Conservation (phyloP, 2,329 filamentous ascomycete genomes). For the Aaosphaeria pasadenensis region DNA sequence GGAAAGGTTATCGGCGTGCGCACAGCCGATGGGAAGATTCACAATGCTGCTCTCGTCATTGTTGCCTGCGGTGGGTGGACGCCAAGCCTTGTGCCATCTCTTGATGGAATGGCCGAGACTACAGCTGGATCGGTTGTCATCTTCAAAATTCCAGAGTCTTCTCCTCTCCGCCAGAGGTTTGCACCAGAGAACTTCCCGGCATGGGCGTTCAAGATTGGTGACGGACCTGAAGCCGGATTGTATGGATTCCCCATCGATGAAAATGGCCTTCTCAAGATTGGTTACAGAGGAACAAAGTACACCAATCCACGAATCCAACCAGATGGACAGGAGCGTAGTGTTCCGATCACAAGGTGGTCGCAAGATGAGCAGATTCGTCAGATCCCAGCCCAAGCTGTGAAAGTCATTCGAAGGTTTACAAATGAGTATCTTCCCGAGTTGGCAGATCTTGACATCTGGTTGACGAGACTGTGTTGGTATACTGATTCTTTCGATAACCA, state of each 20-base stretch:
- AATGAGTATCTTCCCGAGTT: constrained; percentile 46
- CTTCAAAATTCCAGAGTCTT: constrained; percentile 42
- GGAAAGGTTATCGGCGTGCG: constrained; percentile 36
- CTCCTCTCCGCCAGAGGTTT: constrained; percentile 39
- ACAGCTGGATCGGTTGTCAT: constrained; percentile 48
- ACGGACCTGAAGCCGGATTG: constrained; percentile 34
- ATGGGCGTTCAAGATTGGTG: constrained; percentile 37
- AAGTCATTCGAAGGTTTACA: constrained; percentile 33
- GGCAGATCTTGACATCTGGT: constrained; percentile 16
- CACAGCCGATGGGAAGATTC: constrained; percentile 36
- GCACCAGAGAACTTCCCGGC: constrained; percentile 46
- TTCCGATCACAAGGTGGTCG: constrained; percentile 40
- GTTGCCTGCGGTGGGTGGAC: constrained; percentile 48
- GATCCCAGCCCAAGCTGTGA: constrained; percentile 24
- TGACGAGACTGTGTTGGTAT: constrained; percentile 11
- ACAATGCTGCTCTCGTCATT: constrained; percentile 35
- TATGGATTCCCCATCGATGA: constrained; percentile 49
- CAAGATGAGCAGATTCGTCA: constrained; percentile 11
- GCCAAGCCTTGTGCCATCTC: constrained; percentile 39
- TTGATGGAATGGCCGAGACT: constrained; percentile 46
- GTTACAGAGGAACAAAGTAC: constrained; percentile 50
- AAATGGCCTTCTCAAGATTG: constrained; percentile 48
- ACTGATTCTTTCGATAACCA: constrained; percentile 21
- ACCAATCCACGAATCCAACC: constrained; percentile 40
- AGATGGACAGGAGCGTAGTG: constrained; percentile 39